Conservation (phyloP, 2,329 filamentous ascomycete genomes). For the Epichloe gansuensis region DNA sequence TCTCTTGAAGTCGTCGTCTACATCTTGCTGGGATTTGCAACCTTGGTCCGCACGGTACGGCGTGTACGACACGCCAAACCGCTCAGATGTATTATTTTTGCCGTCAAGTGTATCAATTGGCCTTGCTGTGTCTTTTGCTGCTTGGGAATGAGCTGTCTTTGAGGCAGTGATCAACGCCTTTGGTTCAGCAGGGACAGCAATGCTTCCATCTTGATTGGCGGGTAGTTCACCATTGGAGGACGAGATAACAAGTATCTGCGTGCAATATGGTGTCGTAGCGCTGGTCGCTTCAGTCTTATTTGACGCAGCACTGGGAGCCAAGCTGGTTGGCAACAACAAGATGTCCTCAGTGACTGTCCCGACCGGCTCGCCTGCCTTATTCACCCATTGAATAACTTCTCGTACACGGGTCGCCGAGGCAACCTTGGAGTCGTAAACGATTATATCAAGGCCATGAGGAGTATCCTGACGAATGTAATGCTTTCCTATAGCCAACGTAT, state of each 20-base stretch:
- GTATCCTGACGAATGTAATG: neutral
- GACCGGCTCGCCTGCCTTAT: constrained; percentile 40
- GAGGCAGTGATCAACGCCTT: neutral
- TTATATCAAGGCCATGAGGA: constrained; percentile 12
- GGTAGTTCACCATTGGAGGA: neutral
- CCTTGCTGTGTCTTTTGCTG: neutral
- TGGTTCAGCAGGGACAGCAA: neutral
- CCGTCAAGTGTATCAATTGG: neutral
- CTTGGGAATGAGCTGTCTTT: neutral
- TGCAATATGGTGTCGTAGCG: constrained; percentile 1
- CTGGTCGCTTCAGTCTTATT: constrained; percentile 1
- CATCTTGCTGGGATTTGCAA: constrained; percentile 54
- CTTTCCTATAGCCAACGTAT: neutral
- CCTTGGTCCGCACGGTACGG: constrained; percentile 36
- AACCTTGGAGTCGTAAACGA: constrained; percentile 24
- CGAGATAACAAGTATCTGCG: constrained; percentile 1
- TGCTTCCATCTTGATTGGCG: neutral
- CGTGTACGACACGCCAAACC: constrained; percentile 34
- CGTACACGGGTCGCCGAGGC: constrained; percentile 28
- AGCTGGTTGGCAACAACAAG: constrained; percentile 8
- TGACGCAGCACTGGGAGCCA: constrained; percentile 1
- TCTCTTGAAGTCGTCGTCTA: constrained; percentile 50
- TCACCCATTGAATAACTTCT: constrained; percentile 45
- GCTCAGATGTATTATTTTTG: constrained; percentile 8
- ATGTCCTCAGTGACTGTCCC: constrained; percentile 29